A percentile compares a stretch with the other conserved stretches of the same genome.
These are phyloP conservation scores for Sporisorium iseilematis-ciliati DNA, from an alignment of 1,284 basidiomycete species.

Conservation along the genomic window DNA sequence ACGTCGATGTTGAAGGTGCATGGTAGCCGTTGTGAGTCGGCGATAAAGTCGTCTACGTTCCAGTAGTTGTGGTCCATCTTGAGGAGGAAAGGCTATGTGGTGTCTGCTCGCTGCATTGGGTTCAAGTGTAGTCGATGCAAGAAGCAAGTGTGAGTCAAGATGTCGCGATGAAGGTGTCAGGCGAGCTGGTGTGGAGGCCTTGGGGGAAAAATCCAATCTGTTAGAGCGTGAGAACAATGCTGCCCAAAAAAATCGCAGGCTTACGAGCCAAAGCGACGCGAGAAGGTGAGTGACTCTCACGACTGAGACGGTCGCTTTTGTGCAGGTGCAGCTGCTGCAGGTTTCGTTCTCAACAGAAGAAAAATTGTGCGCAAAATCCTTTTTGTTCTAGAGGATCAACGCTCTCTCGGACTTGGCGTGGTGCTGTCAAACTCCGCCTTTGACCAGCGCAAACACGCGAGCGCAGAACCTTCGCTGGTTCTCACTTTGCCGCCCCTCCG, in stretches of 20 bases:
- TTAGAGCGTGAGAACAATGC: no score
- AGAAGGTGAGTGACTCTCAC: no score
- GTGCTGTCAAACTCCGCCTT: conserved; percentile 6
- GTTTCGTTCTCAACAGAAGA: no score
- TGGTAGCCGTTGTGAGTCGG: conserved; percentile 61
- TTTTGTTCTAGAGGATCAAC: background rate
- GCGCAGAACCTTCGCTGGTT: background rate
- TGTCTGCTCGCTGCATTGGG: background rate
- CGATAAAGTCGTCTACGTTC: conserved; percentile 62
- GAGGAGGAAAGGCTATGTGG: background rate
- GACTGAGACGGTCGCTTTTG: no score
- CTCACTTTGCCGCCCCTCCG: no score
- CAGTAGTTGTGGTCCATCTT: conserved; percentile 67
- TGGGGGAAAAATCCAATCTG: background rate
- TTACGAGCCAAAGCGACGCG: no score
- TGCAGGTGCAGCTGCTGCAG: no score
- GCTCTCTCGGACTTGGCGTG: conserved; percentile 1
- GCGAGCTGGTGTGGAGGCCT: background rate
- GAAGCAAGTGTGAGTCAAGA: conserved; percentile 1
- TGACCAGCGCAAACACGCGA: background rate
- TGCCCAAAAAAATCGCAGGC: no score
- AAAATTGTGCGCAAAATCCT: no score
- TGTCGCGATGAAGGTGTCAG: background rate
- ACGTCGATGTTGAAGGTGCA: conserved; percentile 65
- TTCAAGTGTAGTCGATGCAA: background rate